Conservation (phyloP, 306 rosid genomes). For the Lathyrus oleraceus region DNA sequence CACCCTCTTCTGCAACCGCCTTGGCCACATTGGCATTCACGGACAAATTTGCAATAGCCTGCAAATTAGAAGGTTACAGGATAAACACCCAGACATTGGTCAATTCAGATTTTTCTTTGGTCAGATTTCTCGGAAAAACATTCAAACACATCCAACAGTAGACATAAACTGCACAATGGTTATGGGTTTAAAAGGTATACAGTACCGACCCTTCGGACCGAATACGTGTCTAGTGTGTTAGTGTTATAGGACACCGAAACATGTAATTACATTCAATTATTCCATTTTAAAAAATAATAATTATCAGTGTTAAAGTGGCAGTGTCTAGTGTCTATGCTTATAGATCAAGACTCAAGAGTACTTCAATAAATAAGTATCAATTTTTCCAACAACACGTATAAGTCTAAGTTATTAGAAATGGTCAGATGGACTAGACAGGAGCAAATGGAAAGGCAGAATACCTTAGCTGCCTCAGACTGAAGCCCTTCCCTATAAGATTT, state of each 20-base stretch:
- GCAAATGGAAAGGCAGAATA: constrained; percentile 32
- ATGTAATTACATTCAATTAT: background rate
- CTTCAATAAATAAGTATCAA: constrained; percentile 27
- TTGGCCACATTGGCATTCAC: constrained; percentile 96
- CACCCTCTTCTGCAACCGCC: constrained; percentile 99
- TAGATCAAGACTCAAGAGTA: constrained; percentile 13
- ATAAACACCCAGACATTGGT: constrained; percentile 27
- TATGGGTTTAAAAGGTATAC: background rate
- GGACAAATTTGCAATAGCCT: constrained; percentile 99
- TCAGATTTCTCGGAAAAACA: constrained; percentile 17
- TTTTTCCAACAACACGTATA: background rate
- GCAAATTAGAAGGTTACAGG: constrained; percentile 31
- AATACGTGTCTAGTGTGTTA: background rate
- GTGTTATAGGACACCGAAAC: background rate
- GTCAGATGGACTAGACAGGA: background rate
- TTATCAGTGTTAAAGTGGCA: background rate
- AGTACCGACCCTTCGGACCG: background rate
- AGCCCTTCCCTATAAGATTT: constrained; percentile 99
- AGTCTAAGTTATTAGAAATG: constrained; percentile 21
- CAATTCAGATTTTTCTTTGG: constrained; percentile 18
- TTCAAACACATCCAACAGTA: constrained; percentile 19
- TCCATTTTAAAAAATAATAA: background rate
- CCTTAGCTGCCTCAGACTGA: constrained; percentile 99
- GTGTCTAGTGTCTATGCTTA: background rate
- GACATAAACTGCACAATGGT: constrained; percentile 12